Base-by-base conservation (phyloP, 768 basidiomycete species). In the Suillus lakei region DNA sequence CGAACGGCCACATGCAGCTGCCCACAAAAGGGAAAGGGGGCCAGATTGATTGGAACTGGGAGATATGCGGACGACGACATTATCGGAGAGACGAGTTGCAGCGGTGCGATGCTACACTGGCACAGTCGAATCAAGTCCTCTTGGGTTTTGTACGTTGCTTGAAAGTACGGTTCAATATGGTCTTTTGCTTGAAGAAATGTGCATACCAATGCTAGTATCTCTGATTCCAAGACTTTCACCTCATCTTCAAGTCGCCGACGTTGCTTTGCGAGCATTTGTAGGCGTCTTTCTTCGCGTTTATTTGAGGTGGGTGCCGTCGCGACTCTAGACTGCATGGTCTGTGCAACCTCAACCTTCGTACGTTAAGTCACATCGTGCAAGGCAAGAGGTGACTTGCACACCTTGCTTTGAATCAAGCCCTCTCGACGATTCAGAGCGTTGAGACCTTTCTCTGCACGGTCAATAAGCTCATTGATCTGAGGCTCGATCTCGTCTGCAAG, bases 401-500 rank as follows among this genome's bases (percentile, higher is more conserved):
- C 92, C 82, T 92, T 92, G 26, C 84, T 81, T 72, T 89, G 85
- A 48, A 92, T 76, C 55, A 82, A 72, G 55, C 78, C 82, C 67
- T 91, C 89, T 71, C 86, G 87, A 80, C 89, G 90, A 68, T 83
- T 78, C 62, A 94, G 75, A 10, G 80, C 72, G 34, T 84, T 82
- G 39, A 93, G 75, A 2, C 91, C 91, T 70, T 86, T 87, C 71
- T 92, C 89, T 0, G 91, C 88, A 28, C 86, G 84, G 63, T 86
- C 83, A 23, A 93, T 84, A 18, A 95, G 85, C 68, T 94, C 91
- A 54, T 82, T 86, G 23, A 95, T 89, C 36, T 90, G 87, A 21
- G 93, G 93, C 66, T 94, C 92, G 12, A 95, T 87, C 73, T 93
- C 92, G 61, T 92, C 90, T 1, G 86, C 88, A 46, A 94, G 81